Evolutionary conservation across 208 protist species (phyloP).

Genomic region (Wallacemonas sp.): DNA sequence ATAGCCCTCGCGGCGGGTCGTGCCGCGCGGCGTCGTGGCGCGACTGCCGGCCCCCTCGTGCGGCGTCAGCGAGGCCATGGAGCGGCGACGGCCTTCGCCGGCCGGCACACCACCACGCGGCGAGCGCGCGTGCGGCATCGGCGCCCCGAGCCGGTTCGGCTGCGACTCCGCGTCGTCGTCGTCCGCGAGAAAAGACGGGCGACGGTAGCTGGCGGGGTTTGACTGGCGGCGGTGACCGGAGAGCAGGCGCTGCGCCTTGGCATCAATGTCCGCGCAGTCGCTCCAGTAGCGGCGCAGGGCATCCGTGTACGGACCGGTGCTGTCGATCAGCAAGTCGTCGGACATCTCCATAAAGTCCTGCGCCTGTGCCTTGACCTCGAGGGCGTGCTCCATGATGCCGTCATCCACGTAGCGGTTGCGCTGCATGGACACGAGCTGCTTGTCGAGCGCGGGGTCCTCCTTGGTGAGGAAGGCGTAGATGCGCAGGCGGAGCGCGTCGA

Average conservation of each 20-base stretch:
- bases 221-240: conserved; percentile 17
- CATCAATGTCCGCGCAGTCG: conserved; percentile 56
- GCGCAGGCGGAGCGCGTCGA: conserved; percentile 60
- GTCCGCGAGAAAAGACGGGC: conserved; percentile 6
- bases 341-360: conserved; percentile 53
- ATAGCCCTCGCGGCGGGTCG: conserved; percentile 4
- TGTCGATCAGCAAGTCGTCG: conserved; percentile 43
- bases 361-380: conserved; percentile 47
- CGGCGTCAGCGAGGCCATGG: background rate
- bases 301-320: conserved; percentile 42
- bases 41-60: background rate
- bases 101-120: conserved; percentile 15
- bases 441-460: conserved; percentile 54
- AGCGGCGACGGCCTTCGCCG: conserved; percentile 4
- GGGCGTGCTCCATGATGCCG: conserved; percentile 42
- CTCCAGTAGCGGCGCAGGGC: conserved; percentile 51
- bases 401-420: conserved; percentile 53
- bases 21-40: conserved; percentile 2
- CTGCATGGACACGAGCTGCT: conserved; percentile 30
- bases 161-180: conserved; percentile 16
- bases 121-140: conserved; percentile 21
- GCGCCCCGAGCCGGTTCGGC: conserved; percentile 27
- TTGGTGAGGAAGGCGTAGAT: conserved; percentile 68
- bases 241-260: conserved; percentile 36
- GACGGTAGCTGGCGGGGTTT: conserved; percentile 2